These are phyloP conservation scores for Suillus decipiens DNA, from an alignment of 768 basidiomycete genomes.

Conservation along the genomic window DNA sequence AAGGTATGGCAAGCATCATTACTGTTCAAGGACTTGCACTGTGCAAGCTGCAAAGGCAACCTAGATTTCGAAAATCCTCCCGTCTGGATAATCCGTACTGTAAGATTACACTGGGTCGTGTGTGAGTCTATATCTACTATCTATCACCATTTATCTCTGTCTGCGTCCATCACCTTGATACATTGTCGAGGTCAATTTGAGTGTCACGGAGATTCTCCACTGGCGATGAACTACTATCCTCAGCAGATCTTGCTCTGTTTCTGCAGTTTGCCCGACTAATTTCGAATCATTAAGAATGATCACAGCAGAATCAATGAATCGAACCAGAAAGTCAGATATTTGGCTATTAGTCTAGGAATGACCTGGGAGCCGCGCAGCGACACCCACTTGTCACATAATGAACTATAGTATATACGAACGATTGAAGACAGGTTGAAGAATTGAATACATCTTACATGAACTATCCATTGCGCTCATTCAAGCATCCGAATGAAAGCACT, in stretches of 20 bases:
- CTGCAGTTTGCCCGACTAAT: not conserved
- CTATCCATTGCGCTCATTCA: conserved; percentile 6
- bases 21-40: no score
- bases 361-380: not conserved
- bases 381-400: not conserved
- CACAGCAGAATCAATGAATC: not conserved
- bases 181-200: no score
- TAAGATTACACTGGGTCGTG: no score
- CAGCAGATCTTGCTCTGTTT: not conserved
- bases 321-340: not conserved
- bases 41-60: no score
- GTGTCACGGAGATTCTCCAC: no score
- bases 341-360: not conserved
- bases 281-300: not conserved
- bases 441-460: not conserved
- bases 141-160: no score
- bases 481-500: conserved; percentile 24
- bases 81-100: no score
- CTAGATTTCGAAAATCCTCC: no score
- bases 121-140: no score
- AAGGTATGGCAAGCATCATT: no score
- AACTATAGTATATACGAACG: not conserved
- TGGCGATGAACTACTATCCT: not conserved
- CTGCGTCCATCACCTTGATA: no score
- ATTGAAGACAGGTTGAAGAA: not conserved